Evolutionary conservation across 805 yeast species (phyloP).

Genomic region (Nakazawaea wickerhamii): DNA sequence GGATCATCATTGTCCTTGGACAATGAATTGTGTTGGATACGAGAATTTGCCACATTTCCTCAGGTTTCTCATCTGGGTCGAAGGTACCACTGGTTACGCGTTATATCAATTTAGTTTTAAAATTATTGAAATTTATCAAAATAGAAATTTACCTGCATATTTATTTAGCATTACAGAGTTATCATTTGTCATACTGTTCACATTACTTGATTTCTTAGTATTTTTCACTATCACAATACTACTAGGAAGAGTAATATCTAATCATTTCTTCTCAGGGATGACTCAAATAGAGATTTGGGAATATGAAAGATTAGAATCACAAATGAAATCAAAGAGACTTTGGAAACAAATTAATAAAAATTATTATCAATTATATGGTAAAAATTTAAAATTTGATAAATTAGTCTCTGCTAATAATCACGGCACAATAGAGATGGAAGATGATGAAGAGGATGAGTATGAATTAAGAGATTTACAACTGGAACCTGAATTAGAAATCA

Average conservation of each 20-base stretch:
- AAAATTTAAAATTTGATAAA: constrained; percentile 31
- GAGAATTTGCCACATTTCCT: constrained; percentile 73
- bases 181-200: constrained; percentile 45
- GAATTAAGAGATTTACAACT: neutral
- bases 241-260: constrained; percentile 53
- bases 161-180: constrained; percentile 48
- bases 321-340: constrained; percentile 49
- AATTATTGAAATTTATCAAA: constrained; percentile 38
- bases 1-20: constrained; percentile 97
- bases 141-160: constrained; percentile 50
- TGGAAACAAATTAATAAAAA: constrained; percentile 45
- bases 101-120: constrained; percentile 36
- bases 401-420: constrained; percentile 40
- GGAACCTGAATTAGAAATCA: constrained; percentile 3
- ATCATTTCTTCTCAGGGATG: constrained; percentile 56
- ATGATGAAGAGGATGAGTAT: constrained; percentile 17
- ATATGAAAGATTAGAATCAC: constrained; percentile 68
- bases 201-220: constrained; percentile 56
- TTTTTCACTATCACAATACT: constrained; percentile 53
- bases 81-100: constrained; percentile 44
- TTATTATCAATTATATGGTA: constrained; percentile 34
- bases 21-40: constrained; percentile 84
- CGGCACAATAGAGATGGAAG: constrained; percentile 12
- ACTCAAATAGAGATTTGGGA: constrained; percentile 96
- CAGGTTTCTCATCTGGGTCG: constrained; percentile 67